Conservation (phyloP, 305 asterid species). For the Rubia occidens region DNA sequence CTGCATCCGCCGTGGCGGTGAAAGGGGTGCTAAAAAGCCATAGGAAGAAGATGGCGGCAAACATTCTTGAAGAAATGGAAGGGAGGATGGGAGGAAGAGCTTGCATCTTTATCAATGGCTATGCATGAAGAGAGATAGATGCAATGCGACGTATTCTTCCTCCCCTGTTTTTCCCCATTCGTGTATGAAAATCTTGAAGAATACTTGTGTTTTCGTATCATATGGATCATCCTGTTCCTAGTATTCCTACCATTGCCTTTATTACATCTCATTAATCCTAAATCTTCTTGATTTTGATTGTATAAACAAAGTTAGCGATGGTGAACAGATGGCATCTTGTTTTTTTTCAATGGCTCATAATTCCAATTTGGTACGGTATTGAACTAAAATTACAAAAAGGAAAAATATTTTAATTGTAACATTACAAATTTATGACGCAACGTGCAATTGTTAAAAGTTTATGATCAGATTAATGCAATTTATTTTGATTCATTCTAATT, state of each 20-base stretch:
- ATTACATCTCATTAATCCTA: not conserved
- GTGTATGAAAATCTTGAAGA: not conserved
- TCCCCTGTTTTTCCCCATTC: not conserved
- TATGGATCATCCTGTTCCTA: not conserved
- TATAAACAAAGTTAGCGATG: not conserved
- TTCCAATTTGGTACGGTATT: no score
- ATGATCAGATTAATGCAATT: no score
- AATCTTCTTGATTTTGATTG: no score
- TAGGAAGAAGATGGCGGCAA: conserved; percentile 66
- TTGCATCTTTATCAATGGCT: conserved; percentile 31
- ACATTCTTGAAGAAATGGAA: conserved; percentile 36
- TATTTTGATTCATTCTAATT: no score
- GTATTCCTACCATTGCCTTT: not conserved
- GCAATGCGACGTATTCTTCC: not conserved
- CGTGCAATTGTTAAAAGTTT: no score
- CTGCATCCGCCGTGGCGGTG: conserved; percentile 23
- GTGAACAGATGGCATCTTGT: not conserved
- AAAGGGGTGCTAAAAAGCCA: conserved; percentile 65
- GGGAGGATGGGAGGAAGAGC: conserved; percentile 33
- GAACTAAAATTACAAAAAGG: no score
- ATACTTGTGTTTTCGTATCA: not conserved
- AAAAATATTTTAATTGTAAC: no score
- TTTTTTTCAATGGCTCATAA: no score
- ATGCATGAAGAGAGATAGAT: conserved; percentile 33
- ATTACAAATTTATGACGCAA: no score